Conservation (phyloP, 78 protist species). For the Guillardia theta region DNA sequence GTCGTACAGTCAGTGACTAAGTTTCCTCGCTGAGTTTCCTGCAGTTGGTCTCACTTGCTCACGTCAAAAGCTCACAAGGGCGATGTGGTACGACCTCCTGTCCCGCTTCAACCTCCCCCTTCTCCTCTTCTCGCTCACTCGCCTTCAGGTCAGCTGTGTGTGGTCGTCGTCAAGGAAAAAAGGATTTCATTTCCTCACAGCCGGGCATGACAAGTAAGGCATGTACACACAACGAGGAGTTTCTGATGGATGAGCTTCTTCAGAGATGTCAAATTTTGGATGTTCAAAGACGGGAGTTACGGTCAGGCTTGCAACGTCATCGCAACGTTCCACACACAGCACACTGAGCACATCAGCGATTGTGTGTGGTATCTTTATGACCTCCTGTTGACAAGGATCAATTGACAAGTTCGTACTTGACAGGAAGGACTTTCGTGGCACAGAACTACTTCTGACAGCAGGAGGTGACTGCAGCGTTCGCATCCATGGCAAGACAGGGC, state of each 20-base stretch:
- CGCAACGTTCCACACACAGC: not conserved
- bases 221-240: not conserved
- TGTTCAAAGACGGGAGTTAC: not conserved
- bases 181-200: not conserved
- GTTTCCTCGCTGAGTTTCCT: not conserved
- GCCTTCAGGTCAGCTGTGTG: not conserved
- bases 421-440: too few species aligned
- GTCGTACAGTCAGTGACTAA: not conserved
- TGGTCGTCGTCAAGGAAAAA: not conserved
- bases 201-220: not conserved
- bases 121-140: not conserved
- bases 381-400: too few species aligned
- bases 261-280: not conserved
- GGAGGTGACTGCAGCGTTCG: too few species aligned
- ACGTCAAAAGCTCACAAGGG: not conserved
- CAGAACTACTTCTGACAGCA: too few species aligned
- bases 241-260: not conserved
- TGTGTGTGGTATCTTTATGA: not conserved
- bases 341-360: not conserved
- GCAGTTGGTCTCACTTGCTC: not conserved
- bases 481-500: too few species aligned
- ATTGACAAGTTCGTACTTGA: too few species aligned
- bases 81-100: not conserved
- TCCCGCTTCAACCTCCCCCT: not conserved
- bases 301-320: not conserved